Evolutionary conservation across 352 stramenopile genomes (phyloP).

Genomic region (Phytophthora sp.): DNA sequence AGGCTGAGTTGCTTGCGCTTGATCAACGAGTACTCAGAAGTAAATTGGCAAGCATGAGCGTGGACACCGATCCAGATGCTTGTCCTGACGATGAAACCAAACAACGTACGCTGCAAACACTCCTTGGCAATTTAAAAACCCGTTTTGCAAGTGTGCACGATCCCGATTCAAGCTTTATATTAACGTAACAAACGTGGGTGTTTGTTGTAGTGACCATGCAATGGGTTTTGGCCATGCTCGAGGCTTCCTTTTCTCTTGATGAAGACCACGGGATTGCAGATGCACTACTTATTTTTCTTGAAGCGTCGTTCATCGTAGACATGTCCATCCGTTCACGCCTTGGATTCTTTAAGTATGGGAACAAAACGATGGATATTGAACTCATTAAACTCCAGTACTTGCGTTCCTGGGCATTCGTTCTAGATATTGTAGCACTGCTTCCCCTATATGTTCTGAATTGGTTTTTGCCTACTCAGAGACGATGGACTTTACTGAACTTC

Average conservation of each 20-base stretch:
- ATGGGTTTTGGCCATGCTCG: conserved; percentile 45
- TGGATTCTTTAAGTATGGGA: conserved; percentile 64
- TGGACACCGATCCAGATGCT: neutral
- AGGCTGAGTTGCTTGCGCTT: conserved; percentile 43
- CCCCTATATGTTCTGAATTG: conserved; percentile 59
- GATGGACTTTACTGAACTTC: conserved; percentile 51
- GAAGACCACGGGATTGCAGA: conserved; percentile 6
- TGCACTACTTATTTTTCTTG: conserved; percentile 36
- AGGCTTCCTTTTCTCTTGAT: conserved; percentile 41
- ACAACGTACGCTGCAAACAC: neutral
- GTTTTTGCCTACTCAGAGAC: conserved; percentile 1
- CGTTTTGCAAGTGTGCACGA: conserved; percentile 19
- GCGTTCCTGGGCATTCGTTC: conserved; percentile 36
- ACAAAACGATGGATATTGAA: conserved; percentile 55
- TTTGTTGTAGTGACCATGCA: conserved; percentile 57
- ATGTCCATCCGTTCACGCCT: conserved; percentile 55
- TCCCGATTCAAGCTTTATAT: conserved; percentile 45
- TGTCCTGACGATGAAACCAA: neutral
- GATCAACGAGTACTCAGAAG: conserved; percentile 43
- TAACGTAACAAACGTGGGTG: conserved; percentile 57
- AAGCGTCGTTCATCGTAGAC: conserved; percentile 50
- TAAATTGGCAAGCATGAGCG: conserved; percentile 38
- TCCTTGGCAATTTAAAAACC: neutral
- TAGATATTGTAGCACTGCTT: conserved; percentile 52
- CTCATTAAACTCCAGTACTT: conserved; percentile 49